Base-by-base conservation (phyloP, 176 grass and related monocot genomes). In the Puccinellia tenuiflora region DNA sequence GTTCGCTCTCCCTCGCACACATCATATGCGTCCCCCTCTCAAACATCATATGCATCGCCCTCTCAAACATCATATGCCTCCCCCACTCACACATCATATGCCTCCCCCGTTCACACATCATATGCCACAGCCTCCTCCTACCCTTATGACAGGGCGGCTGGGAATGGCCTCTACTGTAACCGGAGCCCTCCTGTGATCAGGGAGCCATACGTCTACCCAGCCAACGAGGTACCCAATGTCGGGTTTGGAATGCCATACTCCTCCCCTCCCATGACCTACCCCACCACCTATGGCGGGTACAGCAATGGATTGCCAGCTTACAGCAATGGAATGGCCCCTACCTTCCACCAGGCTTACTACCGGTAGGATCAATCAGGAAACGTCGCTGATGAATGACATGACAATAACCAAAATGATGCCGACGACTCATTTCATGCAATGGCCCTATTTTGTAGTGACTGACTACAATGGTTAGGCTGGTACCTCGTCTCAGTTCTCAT, bases 361-460 rank as follows among this genome's bases (percentile, higher is more conserved):
- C 83, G 80, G 86, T 94, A 94, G 87, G 82, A 83, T 86, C 79
- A 88, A 73, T 79, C 85, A 80, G 77, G 37, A 70, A 77, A 77
- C 30, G 57, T 88, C 42, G 75, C 74, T 86, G 85, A 90, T 88
- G 81, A 91, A 89, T 89, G 83, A 89, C 62, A 88, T 90, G 88
- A 86, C 73, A 91, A 92, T 79, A 64, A 88, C 87, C 82, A 85
- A 85, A 83, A 88, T 94, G 64, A 87, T 85, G 82, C 61, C 70
- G 55, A 87, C 30, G 42, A 86, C 74, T 63, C 60, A 68, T 75
- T 81, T 30, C 45, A 43, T 71, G n/a, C 51, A 87, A 92, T 91
- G 83, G 87, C 68, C 84, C 83, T 85, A 86, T 97, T 90, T 97
- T 93, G 88, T 91, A 93, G 91, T 83, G 91, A 93, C 94, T 97